Percentiles rank a stretch among this genome's conserved stretches.
Evolutionary conservation across 108 stramenopile genomes (phyloP).

Genomic region (Epipyxis sp.): DNA sequence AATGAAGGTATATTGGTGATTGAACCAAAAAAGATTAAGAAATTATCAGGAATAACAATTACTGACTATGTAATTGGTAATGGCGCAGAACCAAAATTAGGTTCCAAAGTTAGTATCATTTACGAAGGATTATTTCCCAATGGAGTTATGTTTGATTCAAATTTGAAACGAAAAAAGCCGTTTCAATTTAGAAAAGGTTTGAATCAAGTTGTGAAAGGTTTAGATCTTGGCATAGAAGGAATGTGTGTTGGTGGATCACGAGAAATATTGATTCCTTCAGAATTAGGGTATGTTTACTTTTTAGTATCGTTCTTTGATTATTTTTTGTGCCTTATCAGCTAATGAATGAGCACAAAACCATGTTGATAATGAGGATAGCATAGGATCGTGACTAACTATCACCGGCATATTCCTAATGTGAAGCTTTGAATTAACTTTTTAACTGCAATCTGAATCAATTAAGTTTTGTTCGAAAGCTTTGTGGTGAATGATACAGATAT

Average conservation of each 20-base stretch:
- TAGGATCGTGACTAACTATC: no score
- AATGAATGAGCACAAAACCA: no score
- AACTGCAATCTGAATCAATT: neutral
- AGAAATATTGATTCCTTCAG: conserved; percentile 42
- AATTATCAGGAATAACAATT: neutral
- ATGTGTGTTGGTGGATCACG: conserved; percentile 48
- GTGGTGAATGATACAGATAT: neutral
- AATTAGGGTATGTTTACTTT: conserved; percentile 33
- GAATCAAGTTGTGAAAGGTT: conserved; percentile 41
- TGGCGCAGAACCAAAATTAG: conserved; percentile 1
- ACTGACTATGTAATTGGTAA: conserved; percentile 26
- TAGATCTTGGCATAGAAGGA: conserved; percentile 50
- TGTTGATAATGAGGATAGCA: neutral
- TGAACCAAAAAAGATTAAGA: neutral
- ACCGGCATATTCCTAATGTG: no score
- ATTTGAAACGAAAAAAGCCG: conserved; percentile 42
- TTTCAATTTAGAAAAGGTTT: conserved; percentile 44
- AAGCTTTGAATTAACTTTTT: neutral
- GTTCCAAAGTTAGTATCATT: conserved; percentile 36
- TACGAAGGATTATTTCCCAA: conserved; percentile 54
- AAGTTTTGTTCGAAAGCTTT: neutral
- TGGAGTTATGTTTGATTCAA: conserved; percentile 47
- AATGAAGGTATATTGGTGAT: conserved; percentile 36
- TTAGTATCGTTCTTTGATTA: neutral
- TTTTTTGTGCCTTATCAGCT: no score